Conservation (phyloP, 345 rosid genomes). For the Pseudoturritis turrita region DNA sequence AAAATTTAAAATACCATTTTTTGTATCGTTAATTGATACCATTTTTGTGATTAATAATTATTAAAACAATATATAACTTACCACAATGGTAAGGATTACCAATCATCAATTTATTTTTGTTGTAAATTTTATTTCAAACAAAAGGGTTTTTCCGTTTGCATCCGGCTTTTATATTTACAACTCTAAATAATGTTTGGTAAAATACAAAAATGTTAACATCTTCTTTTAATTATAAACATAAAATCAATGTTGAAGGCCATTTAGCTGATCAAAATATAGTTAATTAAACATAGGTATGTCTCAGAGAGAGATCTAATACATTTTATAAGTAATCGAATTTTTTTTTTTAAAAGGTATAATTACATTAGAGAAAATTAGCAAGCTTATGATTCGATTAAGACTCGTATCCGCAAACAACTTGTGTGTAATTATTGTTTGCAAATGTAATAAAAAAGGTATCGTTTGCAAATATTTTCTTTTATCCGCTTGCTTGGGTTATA, state of each 20-base stretch:
- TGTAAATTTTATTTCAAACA: not conserved
- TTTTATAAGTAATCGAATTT: not conserved
- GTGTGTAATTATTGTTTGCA: not conserved
- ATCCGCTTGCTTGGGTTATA: not conserved
- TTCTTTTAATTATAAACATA: not conserved
- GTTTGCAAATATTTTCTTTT: not conserved
- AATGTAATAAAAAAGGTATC: not conserved
- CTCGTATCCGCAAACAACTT: conserved; percentile 9
- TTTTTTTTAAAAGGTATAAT: not conserved
- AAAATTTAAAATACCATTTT: too few relatives aligned
- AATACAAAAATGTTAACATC: not conserved
- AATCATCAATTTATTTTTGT: not conserved
- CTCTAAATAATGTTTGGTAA: not conserved
- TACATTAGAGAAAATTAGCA: not conserved
- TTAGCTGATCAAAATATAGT: not conserved
- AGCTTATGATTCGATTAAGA: conserved; percentile 29
- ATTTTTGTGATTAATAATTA: too few relatives aligned
- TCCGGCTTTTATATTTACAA: not conserved
- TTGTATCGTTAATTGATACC: too few relatives aligned
- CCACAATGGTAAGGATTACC: too few relatives aligned
- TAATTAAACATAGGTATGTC: not conserved
- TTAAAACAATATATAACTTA: too few relatives aligned
- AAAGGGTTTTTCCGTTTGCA: not conserved
- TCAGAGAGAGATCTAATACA: not conserved
- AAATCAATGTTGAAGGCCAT: not conserved